A percentile compares a stretch with the other conserved stretches of the same genome.
phyloP scores from a whole-genome alignment of 2,329 filamentous ascomycete genomes.

The Dactylellina parvicollis region DNA sequence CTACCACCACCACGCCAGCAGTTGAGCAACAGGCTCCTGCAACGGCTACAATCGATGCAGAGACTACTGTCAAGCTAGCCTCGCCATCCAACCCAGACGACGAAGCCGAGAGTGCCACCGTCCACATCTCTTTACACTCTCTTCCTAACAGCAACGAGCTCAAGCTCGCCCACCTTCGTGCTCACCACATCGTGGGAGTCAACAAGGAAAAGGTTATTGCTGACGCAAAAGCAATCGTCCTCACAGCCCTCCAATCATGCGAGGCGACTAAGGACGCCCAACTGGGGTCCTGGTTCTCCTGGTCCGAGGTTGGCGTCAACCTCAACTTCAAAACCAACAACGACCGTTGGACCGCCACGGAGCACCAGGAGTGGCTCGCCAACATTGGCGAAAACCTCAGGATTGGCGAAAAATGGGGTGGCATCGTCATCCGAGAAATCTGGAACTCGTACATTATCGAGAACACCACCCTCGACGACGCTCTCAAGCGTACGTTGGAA shows the following conservation, averaged over 20 bases:
- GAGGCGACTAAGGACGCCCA: constrained; percentile 19
- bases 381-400: constrained; percentile 17
- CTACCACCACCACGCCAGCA: not conserved
- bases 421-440: constrained; percentile 37
- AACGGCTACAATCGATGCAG: not conserved
- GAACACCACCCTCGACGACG: not conserved
- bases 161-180: constrained; percentile 30
- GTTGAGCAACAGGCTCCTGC: not conserved
- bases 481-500: constrained; percentile 23
- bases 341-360: constrained; percentile 35
- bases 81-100: not conserved
- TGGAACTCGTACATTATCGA: constrained; percentile 39
- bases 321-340: constrained; percentile 36
- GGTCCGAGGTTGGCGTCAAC: constrained; percentile 28
- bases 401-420: constrained; percentile 39
- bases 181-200: constrained; percentile 13
- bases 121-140: constrained; percentile 16
- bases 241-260: constrained; percentile 22
- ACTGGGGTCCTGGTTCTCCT: constrained; percentile 46
- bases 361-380: constrained; percentile 25
- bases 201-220: constrained; percentile 30
- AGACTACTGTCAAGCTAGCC: not conserved
- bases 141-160: constrained; percentile 40
- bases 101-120: constrained; percentile 13
- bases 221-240: constrained; percentile 18